These are phyloP conservation scores for Epichloe aotearoae DNA, from an alignment of 2,329 filamentous ascomycete species.

Conservation along the genomic window DNA sequence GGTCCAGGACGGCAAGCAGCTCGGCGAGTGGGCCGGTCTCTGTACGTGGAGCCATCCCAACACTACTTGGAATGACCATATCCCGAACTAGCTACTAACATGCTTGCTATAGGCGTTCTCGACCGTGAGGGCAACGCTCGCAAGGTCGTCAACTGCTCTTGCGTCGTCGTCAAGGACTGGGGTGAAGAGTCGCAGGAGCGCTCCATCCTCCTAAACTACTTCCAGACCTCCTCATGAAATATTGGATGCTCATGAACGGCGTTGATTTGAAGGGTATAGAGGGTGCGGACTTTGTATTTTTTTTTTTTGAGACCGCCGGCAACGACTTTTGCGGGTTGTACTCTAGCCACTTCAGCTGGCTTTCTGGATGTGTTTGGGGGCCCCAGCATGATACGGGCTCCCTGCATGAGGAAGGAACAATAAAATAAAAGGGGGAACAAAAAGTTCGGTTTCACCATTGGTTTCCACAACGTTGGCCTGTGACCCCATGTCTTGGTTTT, in stretches of 20 bases:
- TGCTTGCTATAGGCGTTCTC: constrained; percentile 60
- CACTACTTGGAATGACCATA: no score
- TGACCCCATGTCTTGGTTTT: background rate
- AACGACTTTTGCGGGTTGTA: constrained; percentile 27
- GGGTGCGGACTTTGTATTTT: constrained; percentile 16
- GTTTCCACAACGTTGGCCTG: background rate
- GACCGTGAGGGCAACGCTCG: constrained; percentile 98
- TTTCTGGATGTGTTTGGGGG: constrained; percentile 27
- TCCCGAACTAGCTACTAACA: constrained; percentile 16
- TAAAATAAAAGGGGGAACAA: constrained; percentile 25
- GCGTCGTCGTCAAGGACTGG: constrained; percentile 99
- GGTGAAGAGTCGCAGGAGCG: constrained; percentile 99
- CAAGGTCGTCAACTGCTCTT: constrained; percentile 99
- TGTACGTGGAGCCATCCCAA: constrained; percentile 51
- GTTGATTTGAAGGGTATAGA: constrained; percentile 28
- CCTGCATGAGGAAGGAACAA: constrained; percentile 23
- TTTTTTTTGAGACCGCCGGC: constrained; percentile 18
- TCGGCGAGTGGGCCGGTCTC: constrained; percentile 99
- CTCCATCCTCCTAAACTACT: constrained; percentile 99
- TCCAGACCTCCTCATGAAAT: constrained; percentile 73
- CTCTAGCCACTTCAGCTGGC: constrained; percentile 34
- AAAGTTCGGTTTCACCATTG: constrained; percentile 5
- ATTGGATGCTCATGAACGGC: constrained; percentile 12
- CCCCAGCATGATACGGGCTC: constrained; percentile 20
- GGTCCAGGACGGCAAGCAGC: constrained; percentile 98